These are phyloP conservation scores for Acephala macrosclerotiorum DNA, from an alignment of 2,329 filamentous ascomycete genomes.

Conservation along the genomic window DNA sequence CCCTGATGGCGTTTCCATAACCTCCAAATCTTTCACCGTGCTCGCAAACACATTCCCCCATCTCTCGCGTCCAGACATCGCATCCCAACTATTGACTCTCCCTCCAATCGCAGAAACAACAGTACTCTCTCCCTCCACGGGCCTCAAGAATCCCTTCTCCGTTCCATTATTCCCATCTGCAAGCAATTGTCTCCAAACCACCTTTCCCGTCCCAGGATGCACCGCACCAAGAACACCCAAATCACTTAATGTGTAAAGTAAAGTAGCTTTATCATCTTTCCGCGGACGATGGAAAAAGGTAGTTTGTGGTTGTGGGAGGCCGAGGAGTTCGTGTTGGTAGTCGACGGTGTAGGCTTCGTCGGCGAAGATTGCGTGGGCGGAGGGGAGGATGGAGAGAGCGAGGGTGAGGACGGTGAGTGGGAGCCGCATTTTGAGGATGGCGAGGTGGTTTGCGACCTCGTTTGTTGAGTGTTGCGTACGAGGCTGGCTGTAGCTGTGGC, in stretches of 20 bases:
- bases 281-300: constrained; percentile 96
- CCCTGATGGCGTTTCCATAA: constrained; percentile 66
- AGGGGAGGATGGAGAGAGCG: constrained; percentile 42
- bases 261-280: constrained; percentile 80
- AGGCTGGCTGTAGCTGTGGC: constrained; percentile 8
- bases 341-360: constrained; percentile 94
- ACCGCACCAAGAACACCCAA: constrained; percentile 84
- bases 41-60: constrained; percentile 74
- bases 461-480: not conserved
- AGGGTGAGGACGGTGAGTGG: constrained; percentile 40
- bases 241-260: constrained; percentile 91
- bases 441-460: constrained; percentile 12
- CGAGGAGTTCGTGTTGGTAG: constrained; percentile 90
- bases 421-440: constrained; percentile 38
- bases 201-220: constrained; percentile 82
- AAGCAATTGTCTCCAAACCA: constrained; percentile 89
- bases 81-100: constrained; percentile 82
- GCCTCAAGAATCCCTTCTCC: constrained; percentile 60
- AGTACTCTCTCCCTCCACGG: constrained; percentile 81
- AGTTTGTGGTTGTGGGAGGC: constrained; percentile 79
- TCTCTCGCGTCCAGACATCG: constrained; percentile 77
- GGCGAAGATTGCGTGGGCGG: constrained; percentile 71
- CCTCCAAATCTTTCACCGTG: constrained; percentile 73
- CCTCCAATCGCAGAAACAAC: constrained; percentile 76
- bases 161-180: constrained; percentile 45